Base-by-base conservation (phyloP, 2,329 filamentous ascomycete genomes). In the Botrytis galanthina region DNA sequence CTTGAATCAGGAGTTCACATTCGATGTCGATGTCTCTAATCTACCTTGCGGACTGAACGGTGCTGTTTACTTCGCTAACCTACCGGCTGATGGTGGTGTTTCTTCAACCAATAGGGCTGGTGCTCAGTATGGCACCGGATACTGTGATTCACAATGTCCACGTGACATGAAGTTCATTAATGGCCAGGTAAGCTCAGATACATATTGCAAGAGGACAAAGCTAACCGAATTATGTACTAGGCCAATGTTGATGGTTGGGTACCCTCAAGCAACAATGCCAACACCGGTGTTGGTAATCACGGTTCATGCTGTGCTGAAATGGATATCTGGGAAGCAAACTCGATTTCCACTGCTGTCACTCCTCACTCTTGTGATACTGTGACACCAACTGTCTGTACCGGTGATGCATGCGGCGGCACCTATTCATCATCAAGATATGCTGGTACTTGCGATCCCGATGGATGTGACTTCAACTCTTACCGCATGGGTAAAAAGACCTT, bases 1-100 rank as follows among this genome's bases (percentile, higher is more conserved):
- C 73, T 84, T 89, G 71, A 89, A 89, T 82, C 86, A 90, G 79
- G 91, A 93, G 82, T 90, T 93, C 83, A 90, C 89, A 72, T 92
- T 93, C 75, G 90, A 92, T 72, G 90, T 92, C 39, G 91, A 93
- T 80, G 88, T 92, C 62, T 92, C 90, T 59, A 86, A 87, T 79
- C 84, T 92, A 32, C 87, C 88, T 74, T 93, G 91, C 79, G 91
- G 91, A 74, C 83, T 93, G 74, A 93, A 93, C 82, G 91, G 91
- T 72, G 91, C 91, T 63, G 83, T 93, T 64, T 93, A 93, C 83
- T 85, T 92, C 60, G 84, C 87, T 26, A 83, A 87, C 78, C 92
- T 92, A 89, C 85, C 87, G 18, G 82, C 84, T 10, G 87, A 90
- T 77, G 91, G 91, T 77, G 90, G 89, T 46, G 75, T 85, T 73